A percentile compares a stretch with the other conserved stretches of the same genome.
Conservation (phyloP, 2,329 filamentous ascomycete species). For the Penicillium paneum region DNA sequence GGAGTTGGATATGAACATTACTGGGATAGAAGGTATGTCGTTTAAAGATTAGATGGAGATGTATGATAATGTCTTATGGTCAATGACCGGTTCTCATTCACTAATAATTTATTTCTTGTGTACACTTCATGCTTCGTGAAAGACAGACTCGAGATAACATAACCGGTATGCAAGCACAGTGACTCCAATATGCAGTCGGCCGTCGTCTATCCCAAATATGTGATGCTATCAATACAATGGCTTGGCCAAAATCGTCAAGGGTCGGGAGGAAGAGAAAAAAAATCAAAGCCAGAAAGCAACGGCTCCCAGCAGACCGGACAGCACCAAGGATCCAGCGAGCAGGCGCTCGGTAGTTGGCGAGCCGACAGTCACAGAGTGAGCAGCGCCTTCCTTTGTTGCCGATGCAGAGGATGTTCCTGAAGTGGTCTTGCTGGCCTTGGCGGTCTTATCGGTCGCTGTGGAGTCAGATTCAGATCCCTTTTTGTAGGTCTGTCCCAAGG, state of each 20-base stretch:
- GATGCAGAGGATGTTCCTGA: constrained; percentile 1
- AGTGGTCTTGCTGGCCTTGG: constrained; percentile 8
- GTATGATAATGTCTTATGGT: not conserved
- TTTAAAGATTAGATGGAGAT: constrained; percentile 3
- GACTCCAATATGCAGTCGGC: not conserved
- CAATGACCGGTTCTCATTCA: not conserved
- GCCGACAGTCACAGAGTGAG: constrained; percentile 7
- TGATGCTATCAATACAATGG: constrained; percentile 20
- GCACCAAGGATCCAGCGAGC: constrained; percentile 17
- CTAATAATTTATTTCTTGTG: constrained; percentile 4
- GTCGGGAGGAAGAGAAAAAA: not conserved
- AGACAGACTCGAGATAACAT: constrained; percentile 8
- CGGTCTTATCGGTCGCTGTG: constrained; percentile 8
- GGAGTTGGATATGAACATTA: constrained; percentile 17
- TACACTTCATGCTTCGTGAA: constrained; percentile 7
- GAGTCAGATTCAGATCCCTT: constrained; percentile 11
- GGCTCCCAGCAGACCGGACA: constrained; percentile 21
- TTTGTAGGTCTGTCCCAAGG: constrained; percentile 55
- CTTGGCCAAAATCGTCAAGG: not conserved
- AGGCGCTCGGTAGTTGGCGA: constrained; percentile 16
- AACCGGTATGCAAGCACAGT: constrained; percentile 4
- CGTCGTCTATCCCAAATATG: constrained; percentile 12
- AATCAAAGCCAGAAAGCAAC: constrained; percentile 26
- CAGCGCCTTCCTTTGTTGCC: constrained; percentile 3
- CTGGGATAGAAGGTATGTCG: constrained; percentile 16